These are phyloP conservation scores for Globomyces pollinis-pini DNA, from an alignment of 192 early-diverging fungal species.

Conservation along the genomic window DNA sequence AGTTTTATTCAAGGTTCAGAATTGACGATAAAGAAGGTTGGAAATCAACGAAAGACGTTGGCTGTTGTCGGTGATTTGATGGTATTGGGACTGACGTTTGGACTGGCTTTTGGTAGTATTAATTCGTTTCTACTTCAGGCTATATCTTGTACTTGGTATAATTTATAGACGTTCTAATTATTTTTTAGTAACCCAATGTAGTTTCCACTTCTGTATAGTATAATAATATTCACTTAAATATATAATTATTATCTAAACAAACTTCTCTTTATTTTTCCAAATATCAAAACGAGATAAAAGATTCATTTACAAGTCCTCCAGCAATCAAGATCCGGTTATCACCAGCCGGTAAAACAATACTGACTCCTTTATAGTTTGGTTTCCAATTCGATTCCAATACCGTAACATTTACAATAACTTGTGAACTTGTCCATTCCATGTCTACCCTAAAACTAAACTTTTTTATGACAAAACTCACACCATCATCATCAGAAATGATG, in stretches of 20 bases:
- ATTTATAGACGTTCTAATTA: no score
- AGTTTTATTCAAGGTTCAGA: background rate
- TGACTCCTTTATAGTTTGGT: background rate
- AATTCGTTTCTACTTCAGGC: background rate
- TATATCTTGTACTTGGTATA: conserved; percentile 1
- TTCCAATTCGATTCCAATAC: background rate
- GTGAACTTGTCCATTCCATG: background rate
- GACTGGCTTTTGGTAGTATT: conserved; percentile 2
- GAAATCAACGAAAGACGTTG: background rate
- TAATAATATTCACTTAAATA: no score
- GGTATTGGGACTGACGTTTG: background rate
- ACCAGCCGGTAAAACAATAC: background rate
- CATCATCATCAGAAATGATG: conserved; percentile 4
- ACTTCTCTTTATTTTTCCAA: no score
- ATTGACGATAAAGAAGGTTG: background rate
- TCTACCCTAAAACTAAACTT: background rate
- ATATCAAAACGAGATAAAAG: no score
- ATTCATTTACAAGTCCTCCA: no score
- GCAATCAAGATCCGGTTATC: no score
- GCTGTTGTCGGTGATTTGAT: conserved; percentile 7
- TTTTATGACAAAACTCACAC: background rate
- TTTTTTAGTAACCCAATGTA: no score
- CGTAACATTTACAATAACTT: background rate
- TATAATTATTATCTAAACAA: no score
- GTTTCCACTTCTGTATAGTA: no score